Conservation (phyloP, 2,329 filamentous ascomycete species). For the Ceratocystis colombiana region DNA sequence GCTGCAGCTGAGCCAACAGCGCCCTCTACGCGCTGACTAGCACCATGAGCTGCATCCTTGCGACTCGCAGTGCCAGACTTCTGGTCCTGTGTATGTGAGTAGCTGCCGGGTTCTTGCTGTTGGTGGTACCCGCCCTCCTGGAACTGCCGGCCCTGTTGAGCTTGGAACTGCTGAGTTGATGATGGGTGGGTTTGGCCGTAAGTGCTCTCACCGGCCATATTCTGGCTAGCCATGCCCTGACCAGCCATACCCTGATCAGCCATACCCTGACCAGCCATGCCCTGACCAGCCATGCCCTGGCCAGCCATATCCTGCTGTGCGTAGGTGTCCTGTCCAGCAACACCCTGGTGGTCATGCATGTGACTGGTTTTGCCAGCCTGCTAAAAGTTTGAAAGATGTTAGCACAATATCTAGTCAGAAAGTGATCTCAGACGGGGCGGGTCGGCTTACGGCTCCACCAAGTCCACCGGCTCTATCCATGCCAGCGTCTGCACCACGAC, state of each 20-base stretch:
- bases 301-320: neutral
- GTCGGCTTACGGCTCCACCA: neutral
- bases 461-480: neutral
- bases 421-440: neutral
- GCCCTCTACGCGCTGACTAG: constrained; percentile 57
- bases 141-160: neutral
- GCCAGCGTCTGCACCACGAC: neutral
- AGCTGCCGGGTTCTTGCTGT: neutral
- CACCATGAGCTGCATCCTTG: constrained; percentile 42
- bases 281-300: no score
- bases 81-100: neutral
- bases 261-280: neutral
- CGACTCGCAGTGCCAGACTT: neutral
- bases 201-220: neutral
- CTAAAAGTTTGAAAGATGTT: neutral
- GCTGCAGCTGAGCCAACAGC: constrained; percentile 61
- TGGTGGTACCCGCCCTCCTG: neutral
- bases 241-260: neutral
- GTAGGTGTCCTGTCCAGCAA: neutral
- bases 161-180: neutral
- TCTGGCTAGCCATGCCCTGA: neutral
- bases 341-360: neutral
- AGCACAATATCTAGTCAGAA: neutral
- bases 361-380: neutral
- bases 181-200: neutral